Base-by-base conservation (phyloP, 768 basidiomycete species). In the Kwoniella botswanensis region DNA sequence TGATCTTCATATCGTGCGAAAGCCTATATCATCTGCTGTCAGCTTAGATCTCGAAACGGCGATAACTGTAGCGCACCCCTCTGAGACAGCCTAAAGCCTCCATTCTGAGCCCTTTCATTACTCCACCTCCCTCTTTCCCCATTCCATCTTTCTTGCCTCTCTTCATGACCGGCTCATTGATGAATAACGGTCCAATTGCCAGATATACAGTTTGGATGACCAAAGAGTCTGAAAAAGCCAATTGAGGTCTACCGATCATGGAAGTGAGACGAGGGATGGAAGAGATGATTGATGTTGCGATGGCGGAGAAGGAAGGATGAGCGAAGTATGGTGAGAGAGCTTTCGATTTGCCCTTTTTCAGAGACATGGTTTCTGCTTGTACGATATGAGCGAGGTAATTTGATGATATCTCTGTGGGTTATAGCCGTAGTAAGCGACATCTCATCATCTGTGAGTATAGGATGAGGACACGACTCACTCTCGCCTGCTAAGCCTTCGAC, bases 151-250 rank as follows among this genome's bases (percentile, higher is more conserved):
- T 84, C 41, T 35, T 65, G 88, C 88, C 41, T 86, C 86, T 75
- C 87, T 89, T 85, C 42, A 90, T 90, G 3, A 83, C 85, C 13
- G 86, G 85, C 53, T 93, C 93, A n/a, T 89, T 89, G 5, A 93
- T 89, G 78, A 98, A 98, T 82, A 98, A 94, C 0, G 96, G 95
- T 7, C 92, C 93, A 74, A 98, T 93, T 3, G 94, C 89, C 63
- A 98, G 91, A 82, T 96, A 98, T 3, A 97, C 92, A 0, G 91
- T 90, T 74, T 93, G 90, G 62, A 98, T 97, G 78, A 98, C 92
- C 75, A 98, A 92, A 0, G 89, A 84, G 72, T 98, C 97, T 1
- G 92, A 92, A 90, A 98, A 91, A 1, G 91, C 74, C 85, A 73
- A 90, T 87, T 70, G 87, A 86, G 78, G 90, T 1, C 90, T 88